phyloP scores from a whole-genome alignment of 2,329 filamentous ascomycete species.

The Cladosporium sp. region DNA sequence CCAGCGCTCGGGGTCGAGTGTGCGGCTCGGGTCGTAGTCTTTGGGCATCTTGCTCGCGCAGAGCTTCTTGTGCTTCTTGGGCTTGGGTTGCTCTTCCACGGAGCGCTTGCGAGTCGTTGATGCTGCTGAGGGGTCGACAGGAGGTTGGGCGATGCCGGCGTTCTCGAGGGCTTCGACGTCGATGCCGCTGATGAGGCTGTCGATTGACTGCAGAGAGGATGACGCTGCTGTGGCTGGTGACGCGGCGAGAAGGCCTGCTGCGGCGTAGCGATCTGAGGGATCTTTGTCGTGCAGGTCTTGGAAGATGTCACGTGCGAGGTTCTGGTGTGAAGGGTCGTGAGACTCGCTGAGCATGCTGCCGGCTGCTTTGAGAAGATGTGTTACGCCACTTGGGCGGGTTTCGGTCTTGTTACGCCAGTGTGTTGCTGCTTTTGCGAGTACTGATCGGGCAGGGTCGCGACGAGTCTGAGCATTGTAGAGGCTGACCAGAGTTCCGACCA shows the following conservation, averaged over 20 bases:
- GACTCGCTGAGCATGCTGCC: slow-evolving; percentile 80
- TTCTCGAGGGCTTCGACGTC: slow-evolving; percentile 60
- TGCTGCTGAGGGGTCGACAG: slow-evolving; percentile 18
- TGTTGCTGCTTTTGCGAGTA: slow-evolving; percentile 72
- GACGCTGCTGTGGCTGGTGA: slow-evolving; percentile 54
- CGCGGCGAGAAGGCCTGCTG: slow-evolving; percentile 82
- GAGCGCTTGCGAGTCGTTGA: slow-evolving; percentile 47
- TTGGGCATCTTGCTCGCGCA: slow-evolving; percentile 63
- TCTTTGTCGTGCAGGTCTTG: slow-evolving; percentile 63
- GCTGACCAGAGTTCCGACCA: slow-evolving; percentile 74
- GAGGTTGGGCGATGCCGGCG: slow-evolving; percentile 56
- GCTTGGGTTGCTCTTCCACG: slow-evolving; percentile 37
- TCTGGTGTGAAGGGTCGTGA: slow-evolving; percentile 62
- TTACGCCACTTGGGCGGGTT: slow-evolving; percentile 36
- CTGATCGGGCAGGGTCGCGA: slow-evolving; percentile 64
- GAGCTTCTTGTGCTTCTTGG: slow-evolving; percentile 55
- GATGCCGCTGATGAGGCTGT: slow-evolving; percentile 57
- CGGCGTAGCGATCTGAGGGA: slow-evolving; percentile 63
- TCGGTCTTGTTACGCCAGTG: slow-evolving; percentile 70
- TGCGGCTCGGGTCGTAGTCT: slow-evolving; percentile 71
- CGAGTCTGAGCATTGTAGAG: slow-evolving; percentile 75
- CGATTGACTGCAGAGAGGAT: slow-evolving; percentile 57
- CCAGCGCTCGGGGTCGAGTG: slow-evolving; percentile 88
- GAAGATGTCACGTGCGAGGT: slow-evolving; percentile 74
- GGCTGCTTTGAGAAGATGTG: slow-evolving; percentile 73